phyloP scores from a whole-genome alignment of 2,329 filamentous ascomycete genomes.

The Ophiostoma ips region DNA sequence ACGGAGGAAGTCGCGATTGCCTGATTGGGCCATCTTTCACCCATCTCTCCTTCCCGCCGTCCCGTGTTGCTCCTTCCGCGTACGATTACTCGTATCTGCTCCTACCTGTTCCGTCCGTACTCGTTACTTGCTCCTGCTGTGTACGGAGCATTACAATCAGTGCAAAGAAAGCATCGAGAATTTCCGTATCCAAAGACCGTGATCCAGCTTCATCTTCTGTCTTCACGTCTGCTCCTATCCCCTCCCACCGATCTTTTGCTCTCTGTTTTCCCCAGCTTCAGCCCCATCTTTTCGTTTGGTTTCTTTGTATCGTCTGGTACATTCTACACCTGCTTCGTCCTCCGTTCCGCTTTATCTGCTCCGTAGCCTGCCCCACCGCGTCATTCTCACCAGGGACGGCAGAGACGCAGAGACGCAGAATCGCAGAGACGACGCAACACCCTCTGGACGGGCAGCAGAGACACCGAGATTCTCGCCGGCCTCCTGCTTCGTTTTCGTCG shows the following conservation, averaged over 20 bases:
- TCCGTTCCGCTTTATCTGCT: not conserved
- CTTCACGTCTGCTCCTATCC: no score
- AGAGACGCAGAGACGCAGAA: no score
- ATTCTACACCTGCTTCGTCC: not conserved
- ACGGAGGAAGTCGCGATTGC: not conserved
- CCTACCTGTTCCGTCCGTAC: not conserved
- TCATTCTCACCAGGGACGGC: not conserved
- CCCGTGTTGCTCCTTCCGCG: slow-evolving; percentile 1
- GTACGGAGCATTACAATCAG: no score
- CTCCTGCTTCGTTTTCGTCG: not conserved
- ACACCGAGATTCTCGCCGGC: no score
- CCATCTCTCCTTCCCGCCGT: not conserved
- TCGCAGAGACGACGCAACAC: no score
- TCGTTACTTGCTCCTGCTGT: not conserved
- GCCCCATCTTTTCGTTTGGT: not conserved
- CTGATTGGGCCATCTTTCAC: not conserved
- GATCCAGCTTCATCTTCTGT: not conserved
- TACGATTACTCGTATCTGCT: not conserved
- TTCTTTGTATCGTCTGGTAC: not conserved
- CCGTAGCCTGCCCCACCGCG: not conserved
- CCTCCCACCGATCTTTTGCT: not conserved
- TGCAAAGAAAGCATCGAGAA: not conserved
- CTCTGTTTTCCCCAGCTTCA: not conserved
- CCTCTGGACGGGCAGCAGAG: no score
- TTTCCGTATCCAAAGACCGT: not conserved